Evolutionary conservation across 371 early-diverging fungal species (phyloP).

Genomic region (Apophysomyces sp.): DNA sequence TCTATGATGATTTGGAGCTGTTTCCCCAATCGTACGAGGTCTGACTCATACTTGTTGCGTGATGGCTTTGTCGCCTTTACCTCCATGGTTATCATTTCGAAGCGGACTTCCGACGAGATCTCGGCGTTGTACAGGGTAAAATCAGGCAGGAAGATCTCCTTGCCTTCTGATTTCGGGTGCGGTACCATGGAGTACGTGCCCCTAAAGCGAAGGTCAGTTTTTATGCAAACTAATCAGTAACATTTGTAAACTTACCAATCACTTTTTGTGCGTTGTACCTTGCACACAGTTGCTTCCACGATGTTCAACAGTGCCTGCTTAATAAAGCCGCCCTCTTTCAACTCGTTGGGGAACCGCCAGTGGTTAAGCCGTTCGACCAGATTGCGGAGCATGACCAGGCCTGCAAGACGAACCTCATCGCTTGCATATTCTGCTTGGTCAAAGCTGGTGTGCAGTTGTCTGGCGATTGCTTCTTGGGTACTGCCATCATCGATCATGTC

Average conservation of each 20-base stretch:
- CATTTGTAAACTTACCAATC: too few relatives aligned
- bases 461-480: neutral
- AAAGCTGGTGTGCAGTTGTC: neutral
- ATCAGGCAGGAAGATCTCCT: neutral
- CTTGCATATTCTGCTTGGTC: neutral
- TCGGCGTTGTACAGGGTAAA: neutral
- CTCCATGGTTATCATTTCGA: constrained; percentile 3
- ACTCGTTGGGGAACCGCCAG: neutral
- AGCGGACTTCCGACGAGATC: neutral
- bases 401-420: neutral
- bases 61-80: neutral
- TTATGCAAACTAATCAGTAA: too few relatives aligned
- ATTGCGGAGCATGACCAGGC: neutral
- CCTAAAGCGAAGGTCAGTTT: too few relatives aligned
- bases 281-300: neutral
- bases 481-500: neutral
- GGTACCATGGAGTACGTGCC: too few relatives aligned
- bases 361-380: neutral
- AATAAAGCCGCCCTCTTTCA: neutral
- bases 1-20: neutral
- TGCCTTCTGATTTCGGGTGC: too few relatives aligned
- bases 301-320: neutral
- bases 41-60: neutral
- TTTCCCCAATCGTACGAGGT: neutral
- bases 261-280: neutral